Conservation (phyloP, 352 stramenopile genomes). For the Hyaloperonospora arabidopsidis region DNA sequence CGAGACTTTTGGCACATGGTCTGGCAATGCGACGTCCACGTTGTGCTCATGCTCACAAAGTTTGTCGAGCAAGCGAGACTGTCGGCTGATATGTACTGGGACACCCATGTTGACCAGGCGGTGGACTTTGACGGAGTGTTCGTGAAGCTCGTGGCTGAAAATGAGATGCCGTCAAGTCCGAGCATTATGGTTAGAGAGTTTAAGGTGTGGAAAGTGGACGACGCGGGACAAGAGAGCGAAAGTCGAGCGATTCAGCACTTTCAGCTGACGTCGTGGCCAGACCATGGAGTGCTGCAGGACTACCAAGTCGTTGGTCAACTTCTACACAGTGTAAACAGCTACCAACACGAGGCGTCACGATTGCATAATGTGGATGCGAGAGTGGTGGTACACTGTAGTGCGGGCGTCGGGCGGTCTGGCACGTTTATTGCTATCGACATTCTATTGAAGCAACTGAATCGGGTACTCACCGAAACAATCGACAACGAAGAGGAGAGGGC, state of each 20-base stretch:
- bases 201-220: slow-evolving; percentile 33
- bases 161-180: slow-evolving; percentile 19
- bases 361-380: slow-evolving; percentile 20
- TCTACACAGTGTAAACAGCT: slow-evolving; percentile 59
- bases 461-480: slow-evolving; percentile 13
- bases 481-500: slow-evolving; percentile 17
- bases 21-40: slow-evolving; percentile 64
- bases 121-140: slow-evolving; percentile 51
- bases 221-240: slow-evolving; percentile 12
- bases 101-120: slow-evolving; percentile 23
- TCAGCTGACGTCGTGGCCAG: slow-evolving; percentile 73
- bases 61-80: slow-evolving; percentile 67
- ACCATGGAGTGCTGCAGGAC: slow-evolving; percentile 68
- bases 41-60: slow-evolving; percentile 86
- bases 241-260: slow-evolving; percentile 55
- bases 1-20: slow-evolving; percentile 81
- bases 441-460: slow-evolving; percentile 38
- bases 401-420: slow-evolving; percentile 68
- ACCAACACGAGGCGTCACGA: slow-evolving; percentile 24
- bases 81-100: slow-evolving; percentile 76
- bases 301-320: slow-evolving; percentile 66
- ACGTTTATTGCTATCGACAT: slow-evolving; percentile 84
- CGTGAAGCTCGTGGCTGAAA: slow-evolving; percentile 42
- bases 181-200: slow-evolving; percentile 53
- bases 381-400: slow-evolving; percentile 73